Conservation (phyloP, 306 rosid genomes). For the Alnus rubra region DNA sequence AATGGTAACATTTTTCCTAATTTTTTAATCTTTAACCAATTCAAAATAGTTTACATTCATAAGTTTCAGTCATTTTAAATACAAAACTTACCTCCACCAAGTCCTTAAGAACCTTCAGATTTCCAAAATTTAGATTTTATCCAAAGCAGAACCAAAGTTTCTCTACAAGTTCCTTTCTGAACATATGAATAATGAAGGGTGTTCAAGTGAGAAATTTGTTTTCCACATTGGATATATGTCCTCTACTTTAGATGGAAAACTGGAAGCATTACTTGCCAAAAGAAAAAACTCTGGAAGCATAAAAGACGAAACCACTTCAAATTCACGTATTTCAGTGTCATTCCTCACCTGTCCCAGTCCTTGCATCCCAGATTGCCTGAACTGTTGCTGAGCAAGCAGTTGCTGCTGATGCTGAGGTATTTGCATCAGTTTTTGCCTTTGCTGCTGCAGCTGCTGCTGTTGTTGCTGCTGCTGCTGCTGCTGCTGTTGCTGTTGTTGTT, state of each 20-base stretch:
- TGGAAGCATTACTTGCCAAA: not conserved
- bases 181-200: not conserved
- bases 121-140: not conserved
- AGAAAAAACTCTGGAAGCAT: constrained; percentile 3
- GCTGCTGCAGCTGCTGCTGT: constrained; percentile 50
- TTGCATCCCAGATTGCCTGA: constrained; percentile 79
- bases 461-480: constrained; percentile 13
- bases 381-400: constrained; percentile 84
- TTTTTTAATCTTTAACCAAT: not conserved
- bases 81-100: not conserved
- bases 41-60: not conserved
- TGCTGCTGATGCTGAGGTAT: constrained; percentile 82
- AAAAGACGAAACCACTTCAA: constrained; percentile 15
- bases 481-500: constrained; percentile 18
- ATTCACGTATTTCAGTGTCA: constrained; percentile 9
- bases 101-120: not conserved
- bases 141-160: constrained; percentile 12
- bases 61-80: not conserved
- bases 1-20: not conserved
- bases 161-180: not conserved
- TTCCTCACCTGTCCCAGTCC: constrained; percentile 78
- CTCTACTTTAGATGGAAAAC: not conserved
- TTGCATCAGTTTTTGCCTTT: constrained; percentile 74
- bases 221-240: not conserved
- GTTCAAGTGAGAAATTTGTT: not conserved